Conservation (phyloP, 2,329 filamentous ascomycete species). For the Fusarium globosum region DNA sequence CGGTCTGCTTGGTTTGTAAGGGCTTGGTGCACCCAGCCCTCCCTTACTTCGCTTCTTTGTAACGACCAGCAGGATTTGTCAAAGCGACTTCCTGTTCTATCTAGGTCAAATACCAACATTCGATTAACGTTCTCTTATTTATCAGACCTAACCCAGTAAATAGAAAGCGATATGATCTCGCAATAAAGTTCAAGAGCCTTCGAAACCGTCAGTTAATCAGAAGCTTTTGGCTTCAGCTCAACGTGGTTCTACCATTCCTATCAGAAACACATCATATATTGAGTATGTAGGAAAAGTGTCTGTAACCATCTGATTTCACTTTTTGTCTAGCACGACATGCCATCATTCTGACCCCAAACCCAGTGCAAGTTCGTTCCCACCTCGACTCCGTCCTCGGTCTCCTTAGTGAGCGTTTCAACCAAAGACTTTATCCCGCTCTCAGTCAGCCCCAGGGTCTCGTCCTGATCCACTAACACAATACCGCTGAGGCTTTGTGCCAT, state of each 20-base stretch:
- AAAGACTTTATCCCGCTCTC: rapidly evolving
- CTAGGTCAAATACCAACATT: not conserved
- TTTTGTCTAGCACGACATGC: rapidly evolving
- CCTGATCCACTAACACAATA: not conserved
- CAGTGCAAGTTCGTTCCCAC: rapidly evolving
- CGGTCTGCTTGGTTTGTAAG: not conserved
- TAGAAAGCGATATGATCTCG: not conserved
- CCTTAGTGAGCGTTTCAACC: rapidly evolving
- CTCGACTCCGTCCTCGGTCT: rapidly evolving
- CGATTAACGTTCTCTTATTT: rapidly evolving
- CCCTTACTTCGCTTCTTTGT: not conserved
- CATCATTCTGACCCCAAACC: not conserved
- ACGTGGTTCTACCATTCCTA: not conserved
- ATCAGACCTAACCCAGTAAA: not conserved
- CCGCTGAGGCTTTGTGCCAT: rapidly evolving
- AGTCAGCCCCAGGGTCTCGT: rapidly evolving
- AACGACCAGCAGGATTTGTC: too few relatives aligned
- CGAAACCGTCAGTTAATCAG: rapidly evolving
- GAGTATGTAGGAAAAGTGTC: not conserved
- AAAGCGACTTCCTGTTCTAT: rapidly evolving
- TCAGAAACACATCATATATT: not conserved
- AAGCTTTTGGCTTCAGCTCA: rapidly evolving
- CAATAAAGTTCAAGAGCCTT: rapidly evolving
- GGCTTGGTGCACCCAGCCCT: too few relatives aligned
- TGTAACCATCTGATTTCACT: rapidly evolving